Evolutionary conservation across 2,329 filamentous ascomycete species (phyloP).

Genomic region (Aspergillus fumigatiaffinis): DNA sequence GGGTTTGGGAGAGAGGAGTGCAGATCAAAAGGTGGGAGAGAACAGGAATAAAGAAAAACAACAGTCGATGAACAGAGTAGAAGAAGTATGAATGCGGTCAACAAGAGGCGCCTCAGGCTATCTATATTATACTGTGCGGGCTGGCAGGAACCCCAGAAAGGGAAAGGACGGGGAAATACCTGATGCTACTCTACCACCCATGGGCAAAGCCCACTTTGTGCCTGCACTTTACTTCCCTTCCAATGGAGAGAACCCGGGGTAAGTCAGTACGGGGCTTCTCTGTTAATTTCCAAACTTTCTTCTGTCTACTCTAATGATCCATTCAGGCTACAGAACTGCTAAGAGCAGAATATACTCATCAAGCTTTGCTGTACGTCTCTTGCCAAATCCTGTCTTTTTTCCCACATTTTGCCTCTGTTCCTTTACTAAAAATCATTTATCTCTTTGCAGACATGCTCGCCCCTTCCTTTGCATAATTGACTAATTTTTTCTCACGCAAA

Average conservation of each 20-base stretch:
- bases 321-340: not conserved
- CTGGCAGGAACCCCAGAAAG: constrained; percentile 6
- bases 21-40: constrained; percentile 2
- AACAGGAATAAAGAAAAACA: constrained; percentile 2
- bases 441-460: not conserved
- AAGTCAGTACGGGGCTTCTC: not conserved
- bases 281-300: not conserved
- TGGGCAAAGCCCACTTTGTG: not conserved
- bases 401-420: not conserved
- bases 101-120: not conserved
- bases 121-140: not conserved
- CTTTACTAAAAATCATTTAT: not conserved
- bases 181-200: constrained; percentile 2
- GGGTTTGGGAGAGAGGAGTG: not conserved
- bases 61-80: constrained; percentile 1
- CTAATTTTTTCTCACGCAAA: not conserved
- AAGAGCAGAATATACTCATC: not conserved
- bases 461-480: constrained; percentile 1
- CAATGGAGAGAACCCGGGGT: not conserved
- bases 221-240: not conserved
- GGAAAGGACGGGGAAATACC: constrained; percentile 9
- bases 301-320: not conserved
- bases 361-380: not conserved
- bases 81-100: not conserved
- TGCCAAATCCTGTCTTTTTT: not conserved